Evolutionary conservation across 495 filamentous ascomycete species (phyloP), one percentile per base, ranked within the genome.

Genomic region (Xylaria telfairii): DNA sequence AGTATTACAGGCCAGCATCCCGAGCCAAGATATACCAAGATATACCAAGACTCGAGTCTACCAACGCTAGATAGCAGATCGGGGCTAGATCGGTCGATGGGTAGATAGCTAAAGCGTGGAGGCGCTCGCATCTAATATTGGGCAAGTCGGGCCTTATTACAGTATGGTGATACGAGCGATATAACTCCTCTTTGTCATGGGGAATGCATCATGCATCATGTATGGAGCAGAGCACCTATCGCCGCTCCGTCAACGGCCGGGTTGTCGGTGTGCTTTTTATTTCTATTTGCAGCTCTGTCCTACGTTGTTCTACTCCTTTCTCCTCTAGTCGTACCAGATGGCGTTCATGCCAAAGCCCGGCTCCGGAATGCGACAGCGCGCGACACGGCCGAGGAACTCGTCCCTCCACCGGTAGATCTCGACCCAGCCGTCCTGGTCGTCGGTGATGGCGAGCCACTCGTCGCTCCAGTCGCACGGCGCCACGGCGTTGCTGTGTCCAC

Each of bases 341-440:
- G 92, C 93, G 83, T 96, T 95, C 92, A 95, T 95, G 1, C 91
- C 92, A 80, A 94, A 95, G 60, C 93, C 93, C 54, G 90, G 91
- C 82, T 96, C 92, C 17, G 89, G 87, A 64, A 96, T 90, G 73
- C 91, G 87, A 70, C 90, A 86, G 65, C 90, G 84, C 24, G 92
- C 93, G 37, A 95, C 92, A 21, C 93, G 84, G 13, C 87, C 89
- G 67, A 96, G 74, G 72, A 90, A 92, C 85, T 94, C 93, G 47
- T 94, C 90, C 72, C 88, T 83, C 89, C 91, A 96, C 42, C 92
- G 83, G 75, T 94, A 95, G 72, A 96, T 92, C 84, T 95, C 92
- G n/a, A 96, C 78, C 80, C 90, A 93, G 4, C 92, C 93, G 66
- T 92, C 87, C 82, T 94, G 90, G 75, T 96, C 92, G 72, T 96